Conservation (phyloP, 345 rosid genomes). For the Rubroshorea leprosula region DNA sequence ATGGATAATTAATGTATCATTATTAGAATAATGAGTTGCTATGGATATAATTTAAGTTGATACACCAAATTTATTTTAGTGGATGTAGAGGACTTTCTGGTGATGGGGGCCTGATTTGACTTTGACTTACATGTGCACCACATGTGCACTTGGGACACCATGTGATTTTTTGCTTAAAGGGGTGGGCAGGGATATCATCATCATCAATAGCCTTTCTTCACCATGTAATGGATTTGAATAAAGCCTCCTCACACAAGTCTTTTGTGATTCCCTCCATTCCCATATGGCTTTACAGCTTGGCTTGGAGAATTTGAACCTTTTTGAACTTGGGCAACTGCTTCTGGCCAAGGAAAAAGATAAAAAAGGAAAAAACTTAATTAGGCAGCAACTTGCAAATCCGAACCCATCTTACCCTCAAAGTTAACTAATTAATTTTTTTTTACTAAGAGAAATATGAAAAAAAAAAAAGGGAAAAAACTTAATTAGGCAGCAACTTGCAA, state of each 20-base stretch:
- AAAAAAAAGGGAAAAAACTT: no score
- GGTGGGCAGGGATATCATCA: conserved; percentile 1
- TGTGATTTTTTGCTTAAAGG: not conserved
- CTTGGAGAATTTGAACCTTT: conserved; percentile 4
- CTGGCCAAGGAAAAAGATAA: no score
- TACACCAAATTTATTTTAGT: not conserved
- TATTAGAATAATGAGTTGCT: no score
- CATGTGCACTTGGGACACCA: no score
- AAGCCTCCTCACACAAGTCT: not conserved
- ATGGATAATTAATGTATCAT: no score
- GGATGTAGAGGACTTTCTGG: not conserved
- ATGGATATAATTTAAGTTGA: no score
- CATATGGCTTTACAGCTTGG: conserved; percentile 17
- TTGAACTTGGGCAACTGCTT: conserved; percentile 12
- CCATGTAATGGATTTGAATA: not conserved
- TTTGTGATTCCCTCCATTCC: not conserved
- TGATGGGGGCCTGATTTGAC: not conserved
- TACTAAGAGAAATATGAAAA: no score
- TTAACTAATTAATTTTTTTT: no score
- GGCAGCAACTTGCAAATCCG: no score
- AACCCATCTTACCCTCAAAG: no score
- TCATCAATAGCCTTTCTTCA: not conserved
- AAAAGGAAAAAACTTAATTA: no score
- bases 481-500: no score
- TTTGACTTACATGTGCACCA: not conserved